Base-by-base conservation (phyloP, 768 basidiomycete species). In the Termitomyces sp. region DNA sequence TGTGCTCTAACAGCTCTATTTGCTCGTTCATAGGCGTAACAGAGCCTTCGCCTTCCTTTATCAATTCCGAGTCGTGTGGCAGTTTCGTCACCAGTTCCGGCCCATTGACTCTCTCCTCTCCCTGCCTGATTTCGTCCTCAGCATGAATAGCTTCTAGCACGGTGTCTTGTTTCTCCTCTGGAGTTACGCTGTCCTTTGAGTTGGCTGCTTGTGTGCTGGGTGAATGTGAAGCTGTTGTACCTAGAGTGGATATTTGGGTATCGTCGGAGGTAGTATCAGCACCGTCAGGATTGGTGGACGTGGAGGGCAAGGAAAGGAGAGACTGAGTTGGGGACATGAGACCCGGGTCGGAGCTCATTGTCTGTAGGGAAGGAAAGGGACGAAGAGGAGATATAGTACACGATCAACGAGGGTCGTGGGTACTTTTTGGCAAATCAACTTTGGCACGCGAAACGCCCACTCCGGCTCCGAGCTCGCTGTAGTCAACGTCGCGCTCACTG, bases 1-100 rank as follows among this genome's bases (percentile, higher is more conserved):
- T 67, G 54, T 78, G 74, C 60, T 81, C 80, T 41, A 78, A 61
- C 55, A 77, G 67, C 56, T 80, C 79, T 48, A 77, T 76, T 58
- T 76, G 74, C 49, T 70, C 69, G 58, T 71, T 73, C 44, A 71
- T 70, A 54, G 66, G 67, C 51, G 68, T 67, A 45, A 72, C 61
- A 41, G 68, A 58, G 50, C 66, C 63, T 57, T 71, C 71, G 26
- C 63, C 69, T 58, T 71, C 70, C 66, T 73, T 75, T 62, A 69
- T 64, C 58, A 60, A 56, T 50, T 65, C 62, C 53, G 65, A 59
- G 56, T 57, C 45, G 43, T 45, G 46, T 49, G 55, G 60, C 53
- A 50, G 54, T 21, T 55, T 53, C 53, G 52, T 46, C 35, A 37
- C 49, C 26, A 62, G 55, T 38, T 66, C 64, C 53, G 42, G 62